Evolutionary conservation across 2,329 filamentous ascomycete genomes (phyloP).

Genomic region (Alternaria atra): DNA sequence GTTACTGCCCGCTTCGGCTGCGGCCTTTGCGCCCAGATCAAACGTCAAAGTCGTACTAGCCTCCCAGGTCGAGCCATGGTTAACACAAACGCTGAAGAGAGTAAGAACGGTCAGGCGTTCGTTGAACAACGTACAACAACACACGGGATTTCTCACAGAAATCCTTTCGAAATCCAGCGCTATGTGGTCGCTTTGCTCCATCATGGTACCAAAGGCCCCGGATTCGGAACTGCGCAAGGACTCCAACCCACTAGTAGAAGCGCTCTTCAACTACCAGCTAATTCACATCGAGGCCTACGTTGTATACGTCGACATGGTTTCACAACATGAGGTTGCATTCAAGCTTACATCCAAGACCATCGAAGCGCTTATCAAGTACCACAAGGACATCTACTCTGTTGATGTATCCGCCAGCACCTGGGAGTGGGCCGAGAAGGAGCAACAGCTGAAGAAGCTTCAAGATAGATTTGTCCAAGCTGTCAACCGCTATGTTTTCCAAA

Average conservation of each 20-base stretch:
- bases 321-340: conserved; percentile 96
- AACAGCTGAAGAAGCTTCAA: conserved; percentile 95
- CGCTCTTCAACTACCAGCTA: conserved; percentile 90
- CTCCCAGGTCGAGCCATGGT: conserved; percentile 92
- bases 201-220: conserved; percentile 91
- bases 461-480: conserved; percentile 95
- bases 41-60: conserved; percentile 94
- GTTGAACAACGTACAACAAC: conserved; percentile 94
- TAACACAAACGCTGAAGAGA: conserved; percentile 95
- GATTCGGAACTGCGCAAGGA: conserved; percentile 86
- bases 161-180: conserved; percentile 87
- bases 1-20: conserved; percentile 92
- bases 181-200: conserved; percentile 91
- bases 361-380: conserved; percentile 89
- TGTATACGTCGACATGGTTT: conserved; percentile 98
- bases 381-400: conserved; percentile 93
- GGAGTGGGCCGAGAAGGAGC: conserved; percentile 96
- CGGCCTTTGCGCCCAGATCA: conserved; percentile 92
- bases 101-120: conserved; percentile 97
- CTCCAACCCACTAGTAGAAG: conserved; percentile 82
- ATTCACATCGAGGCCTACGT: conserved; percentile 96
- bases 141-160: conserved; percentile 94
- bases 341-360: conserved; percentile 97
- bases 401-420: conserved; percentile 89
- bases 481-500: conserved; percentile 96